A percentile compares a stretch with the other conserved stretches of the same genome.
Evolutionary conservation across 805 yeast species (phyloP).

Genomic region (Yamadazyma nakazawae): DNA sequence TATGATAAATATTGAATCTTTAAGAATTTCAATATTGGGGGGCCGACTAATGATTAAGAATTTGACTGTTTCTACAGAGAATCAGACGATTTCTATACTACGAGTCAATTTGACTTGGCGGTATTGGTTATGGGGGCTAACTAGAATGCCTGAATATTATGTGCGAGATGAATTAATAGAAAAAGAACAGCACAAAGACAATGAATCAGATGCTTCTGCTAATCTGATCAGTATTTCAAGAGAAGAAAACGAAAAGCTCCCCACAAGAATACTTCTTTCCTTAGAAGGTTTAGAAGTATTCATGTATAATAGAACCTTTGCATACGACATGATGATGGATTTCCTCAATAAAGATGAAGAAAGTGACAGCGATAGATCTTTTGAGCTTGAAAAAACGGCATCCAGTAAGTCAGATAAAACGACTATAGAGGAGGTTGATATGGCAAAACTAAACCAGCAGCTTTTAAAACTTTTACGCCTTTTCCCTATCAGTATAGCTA

Average conservation of each 20-base stretch:
- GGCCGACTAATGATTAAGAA: conserved; percentile 81
- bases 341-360: conserved; percentile 20
- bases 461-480: conserved; percentile 24
- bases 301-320: conserved; percentile 72
- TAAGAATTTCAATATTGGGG: conserved; percentile 75
- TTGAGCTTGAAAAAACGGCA: background rate
- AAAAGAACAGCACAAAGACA: background rate
- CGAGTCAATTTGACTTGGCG: conserved; percentile 84
- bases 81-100: conserved; percentile 66
- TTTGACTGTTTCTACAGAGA: conserved; percentile 66
- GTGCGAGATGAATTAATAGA: conserved; percentile 16
- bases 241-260: conserved; percentile 45
- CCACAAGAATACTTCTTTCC: conserved; percentile 54
- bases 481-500: conserved; percentile 61
- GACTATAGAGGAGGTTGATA: background rate
- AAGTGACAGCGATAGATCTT: background rate
- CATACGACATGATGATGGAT: conserved; percentile 65
- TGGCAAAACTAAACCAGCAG: conserved; percentile 4
- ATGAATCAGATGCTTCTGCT: background rate
- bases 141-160: conserved; percentile 36
- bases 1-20: conserved; percentile 64
- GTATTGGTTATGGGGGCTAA: conserved; percentile 66
- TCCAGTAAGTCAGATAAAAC: background rate
- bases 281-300: conserved; percentile 81
- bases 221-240: background rate